Evolutionary conservation across 2,329 filamentous ascomycete genomes (phyloP).

Genomic region (Fusarium napiforme): DNA sequence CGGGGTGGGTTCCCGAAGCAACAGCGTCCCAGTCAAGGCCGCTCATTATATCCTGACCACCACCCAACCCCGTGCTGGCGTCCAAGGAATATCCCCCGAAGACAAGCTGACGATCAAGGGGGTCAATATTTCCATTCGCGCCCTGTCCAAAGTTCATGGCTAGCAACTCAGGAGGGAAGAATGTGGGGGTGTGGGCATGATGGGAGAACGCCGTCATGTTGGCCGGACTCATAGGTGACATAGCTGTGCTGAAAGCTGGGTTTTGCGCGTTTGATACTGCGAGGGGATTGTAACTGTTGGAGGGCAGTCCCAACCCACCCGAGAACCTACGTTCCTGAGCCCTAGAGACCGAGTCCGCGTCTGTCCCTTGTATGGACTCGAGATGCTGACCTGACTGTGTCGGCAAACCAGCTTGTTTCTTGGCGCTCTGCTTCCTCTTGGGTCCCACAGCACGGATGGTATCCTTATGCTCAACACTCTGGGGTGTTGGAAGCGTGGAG

Average conservation of each 20-base stretch:
- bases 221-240: slow-evolving; percentile 66
- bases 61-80: slow-evolving; percentile 50
- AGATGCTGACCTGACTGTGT: slow-evolving; percentile 33
- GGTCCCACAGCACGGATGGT: slow-evolving; percentile 30
- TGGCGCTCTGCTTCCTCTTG: slow-evolving; percentile 55
- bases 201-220: slow-evolving; percentile 53
- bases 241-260: slow-evolving; percentile 57
- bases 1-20: slow-evolving; percentile 46
- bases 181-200: slow-evolving; percentile 52
- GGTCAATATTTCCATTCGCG: slow-evolving; percentile 66
- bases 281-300: slow-evolving; percentile 58
- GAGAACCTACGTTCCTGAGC: slow-evolving; percentile 54
- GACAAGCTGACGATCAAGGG: slow-evolving; percentile 80
- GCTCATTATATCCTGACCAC: slow-evolving; percentile 55
- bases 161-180: slow-evolving; percentile 66
- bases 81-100: slow-evolving; percentile 76
- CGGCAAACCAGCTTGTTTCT: slow-evolving; percentile 42
- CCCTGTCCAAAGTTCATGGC: slow-evolving; percentile 62
- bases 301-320: slow-evolving; percentile 54
- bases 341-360: slow-evolving; percentile 26
- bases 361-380: slow-evolving; percentile 34
- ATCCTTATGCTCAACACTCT: slow-evolving; percentile 56
- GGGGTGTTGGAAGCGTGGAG: slow-evolving; percentile 75
- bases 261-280: slow-evolving; percentile 55
- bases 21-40: slow-evolving; percentile 58